Evolutionary conservation across 352 stramenopile species (phyloP).

Genomic region (Phytopythium mirpurense): DNA sequence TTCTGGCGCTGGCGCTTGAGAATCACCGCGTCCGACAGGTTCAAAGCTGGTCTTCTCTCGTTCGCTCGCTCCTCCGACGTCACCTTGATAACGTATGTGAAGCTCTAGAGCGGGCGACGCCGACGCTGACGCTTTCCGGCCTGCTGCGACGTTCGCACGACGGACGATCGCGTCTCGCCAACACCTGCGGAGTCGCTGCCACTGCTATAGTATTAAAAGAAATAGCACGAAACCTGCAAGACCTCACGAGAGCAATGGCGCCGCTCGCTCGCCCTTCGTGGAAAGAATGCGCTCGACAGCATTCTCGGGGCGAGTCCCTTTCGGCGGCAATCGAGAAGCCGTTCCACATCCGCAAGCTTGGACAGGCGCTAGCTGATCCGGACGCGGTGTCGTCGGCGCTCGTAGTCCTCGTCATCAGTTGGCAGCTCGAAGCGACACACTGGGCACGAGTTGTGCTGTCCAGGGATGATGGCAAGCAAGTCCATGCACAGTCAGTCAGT

Average conservation of each 20-base stretch:
- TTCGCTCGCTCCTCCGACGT: not conserved
- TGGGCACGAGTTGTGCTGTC: conserved; percentile 83
- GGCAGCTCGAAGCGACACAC: conserved; percentile 81
- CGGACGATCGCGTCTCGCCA: not conserved
- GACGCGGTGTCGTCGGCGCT: conserved; percentile 28
- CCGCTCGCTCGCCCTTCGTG: not conserved
- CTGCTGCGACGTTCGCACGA: not conserved
- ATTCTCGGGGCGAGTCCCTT: too few relatives aligned
- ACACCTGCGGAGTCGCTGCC: not conserved
- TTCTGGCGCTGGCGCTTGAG: conserved; percentile 19
- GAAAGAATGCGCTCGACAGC: not conserved
- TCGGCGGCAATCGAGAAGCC: too few relatives aligned
- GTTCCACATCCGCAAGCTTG: too few relatives aligned
- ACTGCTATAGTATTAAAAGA: not conserved
- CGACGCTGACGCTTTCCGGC: not conserved
- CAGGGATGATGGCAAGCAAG: not conserved
- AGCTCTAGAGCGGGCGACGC: not conserved
- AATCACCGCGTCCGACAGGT: conserved; percentile 13
- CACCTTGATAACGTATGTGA: too few relatives aligned
- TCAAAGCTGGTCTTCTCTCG: not conserved
- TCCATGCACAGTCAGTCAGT: not conserved
- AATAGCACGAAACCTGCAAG: not conserved
- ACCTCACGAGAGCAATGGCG: not conserved
- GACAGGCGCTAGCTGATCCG: not conserved
- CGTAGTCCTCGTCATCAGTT: conserved; percentile 82